Base-by-base conservation (phyloP, 139 green algal species). In the Raphidocelis subcapitata region DNA sequence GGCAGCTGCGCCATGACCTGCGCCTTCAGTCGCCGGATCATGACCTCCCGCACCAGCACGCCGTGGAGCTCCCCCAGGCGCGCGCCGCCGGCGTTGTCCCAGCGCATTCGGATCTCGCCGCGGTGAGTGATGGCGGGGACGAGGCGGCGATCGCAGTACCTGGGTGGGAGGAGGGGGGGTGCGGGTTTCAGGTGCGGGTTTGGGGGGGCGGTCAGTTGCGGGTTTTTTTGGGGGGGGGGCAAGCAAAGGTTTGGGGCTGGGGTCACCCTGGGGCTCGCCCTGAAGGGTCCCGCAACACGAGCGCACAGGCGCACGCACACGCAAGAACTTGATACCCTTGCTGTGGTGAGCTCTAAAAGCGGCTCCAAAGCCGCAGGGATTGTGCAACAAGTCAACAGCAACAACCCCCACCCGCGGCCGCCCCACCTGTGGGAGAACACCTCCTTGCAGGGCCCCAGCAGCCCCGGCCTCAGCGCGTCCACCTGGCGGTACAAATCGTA, bases 1-100 rank as follows among this genome's bases (percentile, higher is more conserved):
- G 94, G 94, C 75, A 98, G 89, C 73, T 97, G 74, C 14, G 73
- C 75, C 81, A 96, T 76, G 29, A 98, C 90, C n/a, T 98, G 90
- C 12, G 56, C 31, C 85, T 99, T 99, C 60, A 97, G 82, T 12
- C 95, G 82, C 37, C 95, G 84, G 35, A 99, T 77, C 93, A 97
- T 97, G 26, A 96, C 79, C 61, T 92, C 85, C 24, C 90, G 77
- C 41, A 74, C 77, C 63, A 99, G 86, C 81, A 99, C 69, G 15
- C 89, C 80, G 69, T 98, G 90, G 62, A 98, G 92, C 88, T 99
- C 95, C 0, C 37, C 52, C 44, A 93, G 82, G 33, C 85, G 85
- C 0, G 67, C 73, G 46, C 82, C 85, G 16, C 84, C 84, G 5
- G 72, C 80, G 73, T 88, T 86, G 68, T 89, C 69, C 69, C 74